Percentiles rank a stretch among this genome's conserved stretches.
phyloP scores from a whole-genome alignment of 371 early-diverging fungal genomes.

The Caulochytrium protostelioides region DNA sequence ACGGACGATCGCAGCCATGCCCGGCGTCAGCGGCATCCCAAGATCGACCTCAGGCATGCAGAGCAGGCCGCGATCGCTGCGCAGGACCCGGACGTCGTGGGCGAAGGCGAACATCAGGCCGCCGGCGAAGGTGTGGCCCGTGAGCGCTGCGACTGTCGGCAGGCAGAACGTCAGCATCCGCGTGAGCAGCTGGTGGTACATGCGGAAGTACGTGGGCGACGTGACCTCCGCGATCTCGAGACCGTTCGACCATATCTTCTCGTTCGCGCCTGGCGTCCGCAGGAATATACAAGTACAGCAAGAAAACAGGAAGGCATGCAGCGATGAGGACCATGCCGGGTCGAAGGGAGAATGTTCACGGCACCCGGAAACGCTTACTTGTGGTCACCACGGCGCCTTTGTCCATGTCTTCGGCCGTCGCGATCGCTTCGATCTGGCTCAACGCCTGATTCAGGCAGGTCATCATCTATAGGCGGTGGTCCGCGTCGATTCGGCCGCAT shows the following conservation, averaged over 20 bases:
- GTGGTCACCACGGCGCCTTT: neutral
- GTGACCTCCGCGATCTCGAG: constrained; percentile 22
- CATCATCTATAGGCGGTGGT: too few relatives aligned
- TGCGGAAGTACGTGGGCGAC: constrained; percentile 14
- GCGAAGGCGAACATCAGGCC: constrained; percentile 56
- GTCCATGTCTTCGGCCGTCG: constrained; percentile 9
- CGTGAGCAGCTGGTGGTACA: constrained; percentile 24
- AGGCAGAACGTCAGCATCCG: constrained; percentile 40
- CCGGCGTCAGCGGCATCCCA: constrained; percentile 41
- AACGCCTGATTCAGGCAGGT: constrained; percentile 3
- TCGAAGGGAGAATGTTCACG: neutral
- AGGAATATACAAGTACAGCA: too few relatives aligned
- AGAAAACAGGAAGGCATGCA: neutral
- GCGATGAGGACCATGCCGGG: neutral
- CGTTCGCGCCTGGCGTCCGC: constrained; percentile 25
- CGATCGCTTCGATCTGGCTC: constrained; percentile 26
- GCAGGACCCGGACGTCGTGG: constrained; percentile 64
- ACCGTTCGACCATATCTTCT: constrained; percentile 55
- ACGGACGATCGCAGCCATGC: constrained; percentile 44
- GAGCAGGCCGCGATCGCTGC: constrained; percentile 50
- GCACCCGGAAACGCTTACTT: neutral
- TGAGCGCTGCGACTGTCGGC: constrained; percentile 39
- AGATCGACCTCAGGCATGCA: constrained; percentile 66
- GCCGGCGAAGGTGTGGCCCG: constrained; percentile 62
- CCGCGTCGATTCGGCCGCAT: too few relatives aligned